Evolutionary conservation across 1,284 basidiomycete species (phyloP), one percentile per base, ranked within the genome.

Genomic region (Trametes polyzona): DNA sequence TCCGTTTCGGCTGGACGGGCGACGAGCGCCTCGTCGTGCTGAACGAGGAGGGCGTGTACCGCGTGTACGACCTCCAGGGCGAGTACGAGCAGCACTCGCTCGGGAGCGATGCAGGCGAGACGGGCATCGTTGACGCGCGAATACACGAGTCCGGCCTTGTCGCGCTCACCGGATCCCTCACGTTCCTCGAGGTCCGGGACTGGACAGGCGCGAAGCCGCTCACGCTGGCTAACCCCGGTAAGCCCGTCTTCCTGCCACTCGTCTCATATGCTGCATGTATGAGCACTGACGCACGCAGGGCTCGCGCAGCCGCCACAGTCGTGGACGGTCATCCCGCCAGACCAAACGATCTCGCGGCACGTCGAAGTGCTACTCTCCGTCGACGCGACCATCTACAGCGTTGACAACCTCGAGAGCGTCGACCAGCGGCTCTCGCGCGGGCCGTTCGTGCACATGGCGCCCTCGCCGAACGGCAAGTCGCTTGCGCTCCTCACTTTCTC

Each of bases 401-500:
- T 96, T 23, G 95, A 97, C 72, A 93, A 90, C 53, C 78, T 96
- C 37, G 95, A 96, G 68, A 83, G 80, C 47, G 77, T 92, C 4
- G 95, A 98, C 72, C 95, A 96, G 75, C 86, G 90, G n/a, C 76
- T 98, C 14, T 88, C 87, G 14, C 83, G 90, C 35, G 95, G 95
- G 0, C 96, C 97, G 1, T 98, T 98, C 73, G 83, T 83, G 0
- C 88, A 91, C 64, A 84, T 99, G 52, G 83, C 90, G 0, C 87
- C 93, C 0, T 97, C 95, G 0, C 96, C 96, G 0, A 96, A 96
- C 65, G 96, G 96, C 32, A 95, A 96, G 67, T 89, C 95, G 37
- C 81, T 98, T 12, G 95, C 95, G 0, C 78, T 98, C 11, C 75
- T 97, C 35, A 95, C 90, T 0, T 84, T 81, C 50, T 78, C 79